Base-by-base conservation (phyloP, 1,284 basidiomycete species). In the Leccinum variabile region DNA sequence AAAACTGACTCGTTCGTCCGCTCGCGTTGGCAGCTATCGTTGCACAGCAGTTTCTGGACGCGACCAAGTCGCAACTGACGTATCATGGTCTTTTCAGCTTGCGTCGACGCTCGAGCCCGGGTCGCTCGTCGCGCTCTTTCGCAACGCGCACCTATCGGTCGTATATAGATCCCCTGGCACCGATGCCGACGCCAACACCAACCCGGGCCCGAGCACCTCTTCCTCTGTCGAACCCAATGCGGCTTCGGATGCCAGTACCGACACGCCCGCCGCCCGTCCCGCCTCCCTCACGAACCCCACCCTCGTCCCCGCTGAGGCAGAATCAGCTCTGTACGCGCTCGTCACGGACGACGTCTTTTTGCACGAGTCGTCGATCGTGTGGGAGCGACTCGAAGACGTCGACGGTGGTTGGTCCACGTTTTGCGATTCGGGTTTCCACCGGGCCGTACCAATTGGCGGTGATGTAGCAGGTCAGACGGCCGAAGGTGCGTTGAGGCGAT, bases 321-420 rank as follows among this genome's bases (percentile, higher is more conserved):
- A 66, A 10, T 8, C 67, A 0, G 74, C 70, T 3, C 79, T 96
- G 3, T 95, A 92, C 75, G 85, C 85, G 3, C 86, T 96, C 63
- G 91, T 89, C 7, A 94, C 93, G 0, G 95, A 96, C 74, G 82
- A 90, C 56, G 84, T 88, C 25, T 94, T 96, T 73, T 76, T 90
- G 14, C 76, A 86, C 67, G 93, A 95, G 71, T 80, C 87, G 0
- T 84, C 85, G 18, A 86, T 95, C 30, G 86, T 95, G 4, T 96
- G 95, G 94, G 94, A 97, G 76, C 85, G 88, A 16, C 78, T 97
- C 25, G 91, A 92, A 67, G 95, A 97, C 69, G 84, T 95, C 46
- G 93, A 95, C 65, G 92, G 93, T 1, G 81, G 83, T 3, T 85
- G 79, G 63, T 86, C 89, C 16, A 84, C 84, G 3, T 95, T 94